Conservation (phyloP, 2,329 filamentous ascomycete genomes). For the Bipolaris oryzae region DNA sequence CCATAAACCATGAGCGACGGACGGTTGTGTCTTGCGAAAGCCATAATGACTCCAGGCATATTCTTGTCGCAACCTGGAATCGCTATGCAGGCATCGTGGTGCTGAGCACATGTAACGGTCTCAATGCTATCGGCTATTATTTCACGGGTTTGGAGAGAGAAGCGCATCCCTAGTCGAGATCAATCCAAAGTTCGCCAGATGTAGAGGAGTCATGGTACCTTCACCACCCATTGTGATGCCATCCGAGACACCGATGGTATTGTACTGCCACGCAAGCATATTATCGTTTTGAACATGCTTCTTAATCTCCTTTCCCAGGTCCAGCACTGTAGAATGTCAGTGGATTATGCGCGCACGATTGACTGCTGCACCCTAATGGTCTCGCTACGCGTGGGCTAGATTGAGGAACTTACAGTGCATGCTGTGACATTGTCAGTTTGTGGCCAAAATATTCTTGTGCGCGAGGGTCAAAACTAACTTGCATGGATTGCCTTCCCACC, state of each 20-base stretch:
- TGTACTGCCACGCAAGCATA: slow-evolving; percentile 95
- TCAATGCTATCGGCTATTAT: slow-evolving; percentile 95
- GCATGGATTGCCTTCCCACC: slow-evolving; percentile 98
- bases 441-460: slow-evolving; percentile 11
- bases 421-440: slow-evolving; percentile 44
- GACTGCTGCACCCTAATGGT: not conserved
- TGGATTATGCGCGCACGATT: slow-evolving; percentile 10
- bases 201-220: slow-evolving; percentile 56
- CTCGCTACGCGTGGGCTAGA: slow-evolving; percentile 7
- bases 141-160: slow-evolving; percentile 86
- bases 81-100: slow-evolving; percentile 90
- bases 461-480: slow-evolving; percentile 65
- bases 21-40: slow-evolving; percentile 86
- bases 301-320: slow-evolving; percentile 88
- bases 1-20: slow-evolving; percentile 96
- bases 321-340: slow-evolving; percentile 65
- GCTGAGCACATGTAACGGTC: slow-evolving; percentile 88
- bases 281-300: slow-evolving; percentile 77
- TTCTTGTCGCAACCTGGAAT: slow-evolving; percentile 98
- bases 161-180: slow-evolving; percentile 77
- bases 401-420: slow-evolving; percentile 55
- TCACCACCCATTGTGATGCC: slow-evolving; percentile 95
- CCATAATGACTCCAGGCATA: slow-evolving; percentile 93
- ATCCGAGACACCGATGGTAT: slow-evolving; percentile 87
- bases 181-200: not conserved